These are phyloP conservation scores for Oropetium thomaeum DNA, from an alignment of 176 grass and related monocot genomes.

Conservation along the genomic window DNA sequence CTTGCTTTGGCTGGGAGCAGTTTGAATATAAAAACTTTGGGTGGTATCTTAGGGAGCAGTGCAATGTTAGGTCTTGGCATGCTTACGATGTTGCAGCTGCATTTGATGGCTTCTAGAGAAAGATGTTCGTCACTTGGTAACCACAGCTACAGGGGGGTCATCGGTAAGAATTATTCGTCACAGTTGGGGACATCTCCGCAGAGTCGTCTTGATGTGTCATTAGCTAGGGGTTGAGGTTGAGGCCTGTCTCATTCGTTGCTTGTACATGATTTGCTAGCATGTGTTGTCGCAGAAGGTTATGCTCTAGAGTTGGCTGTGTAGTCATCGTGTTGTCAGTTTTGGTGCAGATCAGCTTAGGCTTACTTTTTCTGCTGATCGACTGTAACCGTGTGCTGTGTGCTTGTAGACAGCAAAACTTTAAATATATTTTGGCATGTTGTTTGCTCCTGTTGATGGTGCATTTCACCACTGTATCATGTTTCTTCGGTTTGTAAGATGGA, in stretches of 20 bases:
- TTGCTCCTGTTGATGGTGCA: background rate
- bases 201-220: conserved; percentile 37
- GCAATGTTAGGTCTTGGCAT: conserved; percentile 63
- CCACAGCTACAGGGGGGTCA: conserved; percentile 34
- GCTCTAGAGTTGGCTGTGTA: background rate
- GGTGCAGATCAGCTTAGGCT: background rate
- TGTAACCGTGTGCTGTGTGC: background rate
- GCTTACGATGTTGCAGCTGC: conserved; percentile 59
- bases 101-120: conserved; percentile 41
- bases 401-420: background rate
- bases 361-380: background rate
- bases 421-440: background rate
- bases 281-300: background rate
- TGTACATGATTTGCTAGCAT: conserved; percentile 29
- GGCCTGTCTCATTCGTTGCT: background rate
- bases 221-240: conserved; percentile 61
- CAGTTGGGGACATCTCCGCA: background rate
- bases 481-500: background rate
- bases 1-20: conserved; percentile 45
- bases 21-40: conserved; percentile 32
- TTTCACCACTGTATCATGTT: background rate
- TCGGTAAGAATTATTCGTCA: background rate
- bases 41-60: conserved; percentile 48
- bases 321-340: background rate
- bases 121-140: background rate